A percentile compares a stretch with the other conserved stretches of the same genome.
These are phyloP conservation scores for Zygosaccharomyces bailii DNA, from an alignment of 805 yeast species.

Conservation along the genomic window DNA sequence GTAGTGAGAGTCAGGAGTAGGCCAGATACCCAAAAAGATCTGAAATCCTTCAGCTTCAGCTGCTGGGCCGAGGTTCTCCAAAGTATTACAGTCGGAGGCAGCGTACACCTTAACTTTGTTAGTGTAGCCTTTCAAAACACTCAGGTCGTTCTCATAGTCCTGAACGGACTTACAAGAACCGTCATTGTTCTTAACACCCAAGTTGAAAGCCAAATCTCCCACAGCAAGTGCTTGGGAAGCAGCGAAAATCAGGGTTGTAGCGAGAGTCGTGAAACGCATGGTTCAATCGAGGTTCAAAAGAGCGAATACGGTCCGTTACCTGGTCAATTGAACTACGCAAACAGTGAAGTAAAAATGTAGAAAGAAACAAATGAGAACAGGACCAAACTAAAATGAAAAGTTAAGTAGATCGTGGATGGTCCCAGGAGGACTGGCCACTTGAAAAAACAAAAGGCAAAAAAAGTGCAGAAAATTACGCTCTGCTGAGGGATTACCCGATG, in stretches of 20 bases:
- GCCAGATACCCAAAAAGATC: slow-evolving; percentile 88
- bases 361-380: neutral
- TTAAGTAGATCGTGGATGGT: neutral
- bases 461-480: slow-evolving; percentile 6
- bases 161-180: slow-evolving; percentile 72
- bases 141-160: slow-evolving; percentile 70
- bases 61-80: slow-evolving; percentile 81
- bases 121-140: slow-evolving; percentile 54
- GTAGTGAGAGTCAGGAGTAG: slow-evolving; percentile 79
- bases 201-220: slow-evolving; percentile 77
- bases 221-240: slow-evolving; percentile 51
- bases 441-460: slow-evolving; percentile 3
- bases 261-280: slow-evolving; percentile 41
- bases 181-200: slow-evolving; percentile 74
- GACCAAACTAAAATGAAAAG: neutral
- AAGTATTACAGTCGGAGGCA: slow-evolving; percentile 89
- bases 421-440: neutral
- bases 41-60: slow-evolving; percentile 74
- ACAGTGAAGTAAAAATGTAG: neutral
- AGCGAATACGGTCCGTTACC: neutral
- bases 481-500: slow-evolving; percentile 2
- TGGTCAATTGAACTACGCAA: neutral
- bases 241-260: slow-evolving; percentile 40
- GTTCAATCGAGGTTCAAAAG: slow-evolving; percentile 5
- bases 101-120: slow-evolving; percentile 80